A percentile compares a stretch with the other conserved stretches of the same genome.
phyloP scores from a whole-genome alignment of 768 basidiomycete genomes.

The Brasilioporus rufonigricans region DNA sequence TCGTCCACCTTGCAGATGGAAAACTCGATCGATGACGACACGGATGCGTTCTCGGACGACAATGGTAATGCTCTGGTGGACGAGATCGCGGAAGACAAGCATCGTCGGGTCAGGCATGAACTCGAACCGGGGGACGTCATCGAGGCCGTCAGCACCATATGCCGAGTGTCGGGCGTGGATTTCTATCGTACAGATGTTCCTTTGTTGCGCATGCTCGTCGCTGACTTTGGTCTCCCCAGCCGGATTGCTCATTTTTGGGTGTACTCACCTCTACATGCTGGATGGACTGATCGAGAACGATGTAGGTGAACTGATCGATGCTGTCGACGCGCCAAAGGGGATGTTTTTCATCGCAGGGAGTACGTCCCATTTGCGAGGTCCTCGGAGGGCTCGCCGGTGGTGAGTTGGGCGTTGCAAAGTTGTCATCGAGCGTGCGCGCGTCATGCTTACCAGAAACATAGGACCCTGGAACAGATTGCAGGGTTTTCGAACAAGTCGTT shows the following conservation, averaged over 20 bases:
- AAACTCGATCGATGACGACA: slow-evolving; percentile 13
- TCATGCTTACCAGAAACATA: slow-evolving; percentile 28
- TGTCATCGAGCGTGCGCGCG: not conserved
- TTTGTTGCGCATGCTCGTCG: not conserved
- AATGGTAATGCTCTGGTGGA: slow-evolving; percentile 54
- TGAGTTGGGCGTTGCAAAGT: slow-evolving; percentile 31
- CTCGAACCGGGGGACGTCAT: slow-evolving; percentile 89
- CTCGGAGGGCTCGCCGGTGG: slow-evolving; percentile 83
- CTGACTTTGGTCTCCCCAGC: slow-evolving; percentile 37
- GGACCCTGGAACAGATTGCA: slow-evolving; percentile 77
- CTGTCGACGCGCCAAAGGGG: slow-evolving; percentile 76
- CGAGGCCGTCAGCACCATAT: slow-evolving; percentile 82
- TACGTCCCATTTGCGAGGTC: slow-evolving; percentile 73
- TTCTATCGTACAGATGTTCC: slow-evolving; percentile 67
- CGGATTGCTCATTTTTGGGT: slow-evolving; percentile 84
- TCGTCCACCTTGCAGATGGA: slow-evolving; percentile 42
- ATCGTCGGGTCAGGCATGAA: slow-evolving; percentile 81
- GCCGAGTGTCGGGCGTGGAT: slow-evolving; percentile 86
- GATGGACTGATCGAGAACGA: slow-evolving; percentile 86
- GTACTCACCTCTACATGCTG: slow-evolving; percentile 82
- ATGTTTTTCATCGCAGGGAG: slow-evolving; percentile 85
- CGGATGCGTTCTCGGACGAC: slow-evolving; percentile 13
- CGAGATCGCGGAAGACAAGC: slow-evolving; percentile 84
- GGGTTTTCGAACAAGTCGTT: slow-evolving; percentile 80
- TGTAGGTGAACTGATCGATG: slow-evolving; percentile 88